A percentile compares a stretch with the other conserved stretches of the same genome.
These are phyloP conservation scores for Rhypophila decipiens DNA, from an alignment of 495 filamentous ascomycete species.

Conservation along the genomic window DNA sequence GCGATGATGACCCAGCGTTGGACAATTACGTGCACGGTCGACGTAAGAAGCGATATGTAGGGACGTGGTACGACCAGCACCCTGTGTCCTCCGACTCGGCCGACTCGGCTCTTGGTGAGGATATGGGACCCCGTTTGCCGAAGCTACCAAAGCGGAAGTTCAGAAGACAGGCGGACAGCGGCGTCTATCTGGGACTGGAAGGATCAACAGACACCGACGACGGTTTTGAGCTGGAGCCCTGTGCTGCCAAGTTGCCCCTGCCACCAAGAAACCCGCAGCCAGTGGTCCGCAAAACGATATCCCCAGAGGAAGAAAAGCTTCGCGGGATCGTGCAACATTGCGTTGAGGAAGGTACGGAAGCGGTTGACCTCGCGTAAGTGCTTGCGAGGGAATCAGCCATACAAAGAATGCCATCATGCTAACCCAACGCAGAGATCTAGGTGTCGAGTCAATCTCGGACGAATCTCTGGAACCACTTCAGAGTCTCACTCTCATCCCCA, in stretches of 20 bases:
- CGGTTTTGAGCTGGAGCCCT: constrained; percentile 19
- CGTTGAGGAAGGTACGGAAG: constrained; percentile 54
- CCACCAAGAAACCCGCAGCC: background rate
- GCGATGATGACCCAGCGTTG: constrained; percentile 67
- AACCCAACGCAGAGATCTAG: constrained; percentile 15
- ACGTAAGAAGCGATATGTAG: constrained; percentile 54
- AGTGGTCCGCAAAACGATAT: constrained; percentile 1
- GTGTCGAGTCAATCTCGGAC: constrained; percentile 35
- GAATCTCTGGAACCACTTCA: constrained; percentile 50
- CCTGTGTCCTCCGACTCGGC: constrained; percentile 34
- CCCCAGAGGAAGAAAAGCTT: constrained; percentile 25
- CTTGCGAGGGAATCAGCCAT: background rate
- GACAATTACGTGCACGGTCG: constrained; percentile 58
- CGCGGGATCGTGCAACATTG: constrained; percentile 43
- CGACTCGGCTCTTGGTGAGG: constrained; percentile 25
- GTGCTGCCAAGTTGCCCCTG: constrained; percentile 5
- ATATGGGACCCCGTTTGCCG: constrained; percentile 20
- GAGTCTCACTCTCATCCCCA: constrained; percentile 49
- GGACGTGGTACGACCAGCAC: constrained; percentile 66
- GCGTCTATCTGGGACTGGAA: constrained; percentile 70
- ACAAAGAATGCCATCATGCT: background rate
- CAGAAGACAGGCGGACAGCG: constrained; percentile 66
- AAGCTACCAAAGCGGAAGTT: constrained; percentile 50
- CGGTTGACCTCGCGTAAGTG: constrained; percentile 61
- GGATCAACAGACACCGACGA: constrained; percentile 37